These are phyloP conservation scores for Asterophora parasitica DNA, from an alignment of 768 basidiomycete genomes.

Conservation along the genomic window DNA sequence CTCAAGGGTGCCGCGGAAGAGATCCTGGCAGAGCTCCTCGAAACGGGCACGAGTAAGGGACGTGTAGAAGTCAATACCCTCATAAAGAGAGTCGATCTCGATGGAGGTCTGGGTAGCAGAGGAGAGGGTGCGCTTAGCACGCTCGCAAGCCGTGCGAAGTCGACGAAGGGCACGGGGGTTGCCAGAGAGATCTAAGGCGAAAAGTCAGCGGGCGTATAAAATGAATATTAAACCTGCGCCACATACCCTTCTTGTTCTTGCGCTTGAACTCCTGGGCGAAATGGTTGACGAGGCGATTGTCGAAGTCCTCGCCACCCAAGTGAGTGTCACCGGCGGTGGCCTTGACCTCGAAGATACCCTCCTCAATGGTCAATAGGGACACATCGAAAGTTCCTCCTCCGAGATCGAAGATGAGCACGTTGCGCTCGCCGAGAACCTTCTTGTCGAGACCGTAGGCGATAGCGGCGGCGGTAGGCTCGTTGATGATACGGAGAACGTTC, in stretches of 20 bases:
- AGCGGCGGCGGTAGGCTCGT: conserved; percentile 97
- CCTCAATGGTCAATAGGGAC: conserved; percentile 92
- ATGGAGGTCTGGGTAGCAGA: conserved; percentile 95
- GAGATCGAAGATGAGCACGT: conserved; percentile 97
- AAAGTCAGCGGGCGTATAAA: conserved; percentile 10
- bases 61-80: conserved; percentile 98
- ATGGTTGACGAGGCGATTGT: conserved; percentile 96
- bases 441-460: conserved; percentile 99
- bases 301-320: conserved; percentile 97
- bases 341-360: conserved; percentile 98
- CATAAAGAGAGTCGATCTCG: conserved; percentile 96
- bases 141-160: conserved; percentile 96
- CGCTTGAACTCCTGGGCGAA: conserved; percentile 96
- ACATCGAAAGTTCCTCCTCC: conserved; percentile 99
- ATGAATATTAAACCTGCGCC: background rate
- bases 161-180: conserved; percentile 96
- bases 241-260: conserved; percentile 90
- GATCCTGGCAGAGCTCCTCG: conserved; percentile 91
- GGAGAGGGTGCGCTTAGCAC: conserved; percentile 97
- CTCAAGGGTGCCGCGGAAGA: conserved; percentile 91
- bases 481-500: conserved; percentile 97
- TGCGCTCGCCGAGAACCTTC: conserved; percentile 84
- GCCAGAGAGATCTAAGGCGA: conserved; percentile 64
- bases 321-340: conserved; percentile 98
- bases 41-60: conserved; percentile 97